A percentile compares a stretch with the other conserved stretches of the same genome.
These are phyloP conservation scores for Calonectria pseudoreteaudii DNA, from an alignment of 2,329 filamentous ascomycete species.

Conservation along the genomic window DNA sequence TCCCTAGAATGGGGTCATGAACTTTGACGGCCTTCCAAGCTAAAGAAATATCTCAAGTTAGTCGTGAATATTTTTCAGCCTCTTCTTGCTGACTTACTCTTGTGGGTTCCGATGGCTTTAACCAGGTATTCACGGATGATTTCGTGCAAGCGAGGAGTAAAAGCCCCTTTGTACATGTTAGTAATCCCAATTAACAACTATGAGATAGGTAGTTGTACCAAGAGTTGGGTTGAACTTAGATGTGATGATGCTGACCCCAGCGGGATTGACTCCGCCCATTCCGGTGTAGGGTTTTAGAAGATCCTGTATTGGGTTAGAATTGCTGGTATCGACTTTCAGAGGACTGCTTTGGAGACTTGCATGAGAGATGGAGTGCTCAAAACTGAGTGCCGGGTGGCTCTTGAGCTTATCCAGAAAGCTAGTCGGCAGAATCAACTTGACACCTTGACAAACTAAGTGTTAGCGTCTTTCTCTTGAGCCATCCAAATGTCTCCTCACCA, in stretches of 20 bases:
- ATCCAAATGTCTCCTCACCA: neutral
- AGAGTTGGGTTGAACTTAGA: conserved; percentile 14
- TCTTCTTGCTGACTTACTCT: neutral
- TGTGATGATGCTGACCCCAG: neutral
- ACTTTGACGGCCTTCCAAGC: neutral
- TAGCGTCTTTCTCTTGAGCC: neutral
- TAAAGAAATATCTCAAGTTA: neutral
- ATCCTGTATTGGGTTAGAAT: neutral
- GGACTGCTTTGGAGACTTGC: neutral
- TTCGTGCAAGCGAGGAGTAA: neutral
- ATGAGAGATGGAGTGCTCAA: conserved; percentile 4
- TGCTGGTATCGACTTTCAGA: neutral
- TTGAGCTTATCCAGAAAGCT: conserved; percentile 5
- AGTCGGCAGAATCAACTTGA: neutral
- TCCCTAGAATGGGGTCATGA: neutral
- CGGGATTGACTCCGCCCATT: neutral
- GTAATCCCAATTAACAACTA: neutral
- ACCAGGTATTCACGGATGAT: neutral
- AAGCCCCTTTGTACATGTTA: neutral
- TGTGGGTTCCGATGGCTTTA: neutral
- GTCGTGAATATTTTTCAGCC: neutral
- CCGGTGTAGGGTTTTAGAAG: neutral
- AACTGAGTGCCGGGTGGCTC: conserved; percentile 8
- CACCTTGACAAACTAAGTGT: neutral
- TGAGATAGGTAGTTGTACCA: neutral